phyloP scores from a whole-genome alignment of 106 monocot species.

The Xerophyta viscosa region DNA sequence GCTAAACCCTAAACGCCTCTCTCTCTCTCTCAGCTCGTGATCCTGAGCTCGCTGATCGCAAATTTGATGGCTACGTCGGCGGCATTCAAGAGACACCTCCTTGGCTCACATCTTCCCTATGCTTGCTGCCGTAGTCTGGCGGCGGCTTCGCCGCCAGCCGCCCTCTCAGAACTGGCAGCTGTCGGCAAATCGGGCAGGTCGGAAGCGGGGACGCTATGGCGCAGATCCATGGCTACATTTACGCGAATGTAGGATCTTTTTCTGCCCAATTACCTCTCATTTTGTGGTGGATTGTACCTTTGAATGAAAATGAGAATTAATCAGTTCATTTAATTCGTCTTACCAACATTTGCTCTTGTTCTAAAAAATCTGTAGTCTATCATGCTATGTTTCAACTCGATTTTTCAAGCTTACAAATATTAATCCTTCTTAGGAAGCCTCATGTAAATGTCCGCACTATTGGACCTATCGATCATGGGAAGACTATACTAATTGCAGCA shows the following conservation, averaged over 20 bases:
- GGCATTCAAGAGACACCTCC: conserved; percentile 20
- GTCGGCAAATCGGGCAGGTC: too few relatives aligned
- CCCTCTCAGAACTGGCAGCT: background rate
- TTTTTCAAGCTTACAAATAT: too few relatives aligned
- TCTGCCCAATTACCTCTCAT: background rate
- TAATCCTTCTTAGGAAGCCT: conserved; percentile 38
- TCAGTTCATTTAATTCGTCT: too few relatives aligned
- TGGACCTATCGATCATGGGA: conserved; percentile 84
- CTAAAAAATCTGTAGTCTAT: too few relatives aligned
- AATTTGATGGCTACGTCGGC: conserved; percentile 20
- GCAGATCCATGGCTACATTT: conserved; percentile 67
- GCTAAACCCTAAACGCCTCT: too few relatives aligned
- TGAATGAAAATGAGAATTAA: too few relatives aligned
- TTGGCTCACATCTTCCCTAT: conserved; percentile 12
- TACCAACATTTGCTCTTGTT: too few relatives aligned
- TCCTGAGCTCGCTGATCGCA: too few relatives aligned
- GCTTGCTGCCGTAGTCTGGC: conserved; percentile 17
- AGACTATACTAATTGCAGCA: conserved; percentile 78
- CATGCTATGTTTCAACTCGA: background rate
- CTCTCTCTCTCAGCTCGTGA: too few relatives aligned
- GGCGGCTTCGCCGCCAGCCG: background rate
- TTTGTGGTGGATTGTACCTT: background rate
- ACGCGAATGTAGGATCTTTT: conserved; percentile 36
- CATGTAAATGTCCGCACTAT: conserved; percentile 82
- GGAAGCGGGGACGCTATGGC: background rate